These are phyloP conservation scores for Trametes meyenii DNA, from an alignment of 768 basidiomycete species.

Conservation along the genomic window DNA sequence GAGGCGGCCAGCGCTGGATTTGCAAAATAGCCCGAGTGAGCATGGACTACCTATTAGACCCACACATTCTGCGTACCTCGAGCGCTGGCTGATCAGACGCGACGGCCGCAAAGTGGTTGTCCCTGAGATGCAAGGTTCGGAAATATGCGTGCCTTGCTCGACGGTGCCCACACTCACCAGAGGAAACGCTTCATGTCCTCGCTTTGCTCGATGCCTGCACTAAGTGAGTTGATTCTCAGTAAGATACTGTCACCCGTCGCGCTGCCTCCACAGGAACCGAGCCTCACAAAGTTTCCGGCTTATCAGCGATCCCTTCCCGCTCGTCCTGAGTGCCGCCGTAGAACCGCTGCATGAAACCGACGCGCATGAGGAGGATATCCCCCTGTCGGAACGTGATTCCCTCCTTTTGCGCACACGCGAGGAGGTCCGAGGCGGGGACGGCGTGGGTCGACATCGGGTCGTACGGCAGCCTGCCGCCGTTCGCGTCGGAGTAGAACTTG, in stretches of 20 bases:
- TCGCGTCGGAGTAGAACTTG: constrained; percentile 46
- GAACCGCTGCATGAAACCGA: constrained; percentile 66
- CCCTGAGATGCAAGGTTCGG: constrained; percentile 41
- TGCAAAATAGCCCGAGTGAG: background rate
- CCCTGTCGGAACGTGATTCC: constrained; percentile 60
- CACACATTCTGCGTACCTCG: constrained; percentile 44
- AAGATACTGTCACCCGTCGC: background rate
- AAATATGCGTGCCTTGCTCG: too few species aligned
- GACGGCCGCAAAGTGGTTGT: constrained; percentile 73
- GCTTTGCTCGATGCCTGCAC: constrained; percentile 68
- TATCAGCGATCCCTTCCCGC: constrained; percentile 44
- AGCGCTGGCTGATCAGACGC: constrained; percentile 70
- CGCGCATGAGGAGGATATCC: constrained; percentile 62
- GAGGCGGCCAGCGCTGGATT: constrained; percentile 60
- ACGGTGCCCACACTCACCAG: constrained; percentile 46
- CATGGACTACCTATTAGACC: background rate
- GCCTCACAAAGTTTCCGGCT: constrained; percentile 56
- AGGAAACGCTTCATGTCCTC: constrained; percentile 74
- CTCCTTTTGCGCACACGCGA: constrained; percentile 59
- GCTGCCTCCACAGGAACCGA: background rate
- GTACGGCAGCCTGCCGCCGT: constrained; percentile 49
- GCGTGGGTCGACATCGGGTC: constrained; percentile 63
- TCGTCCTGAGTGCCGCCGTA: constrained; percentile 45
- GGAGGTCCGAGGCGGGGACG: constrained; percentile 55
- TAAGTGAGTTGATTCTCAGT: constrained; percentile 26